These are phyloP conservation scores for Cercospora nicotianae DNA, from an alignment of 2,329 filamentous ascomycete species.

Conservation along the genomic window DNA sequence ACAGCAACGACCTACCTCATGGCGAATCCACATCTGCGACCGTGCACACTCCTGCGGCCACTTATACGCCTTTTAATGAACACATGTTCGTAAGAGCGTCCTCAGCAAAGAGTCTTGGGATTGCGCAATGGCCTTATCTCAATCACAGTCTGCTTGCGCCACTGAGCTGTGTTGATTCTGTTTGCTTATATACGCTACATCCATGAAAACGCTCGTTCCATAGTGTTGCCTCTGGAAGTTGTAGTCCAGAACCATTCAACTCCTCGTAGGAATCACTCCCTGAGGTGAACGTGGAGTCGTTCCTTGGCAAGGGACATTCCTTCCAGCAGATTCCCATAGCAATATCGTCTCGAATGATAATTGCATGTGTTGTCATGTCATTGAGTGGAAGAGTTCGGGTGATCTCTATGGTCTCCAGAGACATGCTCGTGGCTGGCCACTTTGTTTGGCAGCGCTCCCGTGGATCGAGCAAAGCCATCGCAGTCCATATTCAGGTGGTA, in stretches of 20 bases:
- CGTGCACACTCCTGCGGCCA: neutral
- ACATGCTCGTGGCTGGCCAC: neutral
- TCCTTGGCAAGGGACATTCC: neutral
- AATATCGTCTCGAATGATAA: neutral
- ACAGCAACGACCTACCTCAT: neutral
- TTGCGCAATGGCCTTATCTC: neutral
- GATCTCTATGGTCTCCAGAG: neutral
- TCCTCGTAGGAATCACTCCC: neutral
- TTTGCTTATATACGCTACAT: neutral
- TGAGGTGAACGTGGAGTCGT: neutral
- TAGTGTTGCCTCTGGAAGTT: neutral
- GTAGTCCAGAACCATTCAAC: neutral
- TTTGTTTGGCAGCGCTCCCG: neutral
- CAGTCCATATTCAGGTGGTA: neutral
- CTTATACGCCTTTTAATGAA: neutral
- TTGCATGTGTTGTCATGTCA: neutral
- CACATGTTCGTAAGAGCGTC: neutral
- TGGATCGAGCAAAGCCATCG: neutral
- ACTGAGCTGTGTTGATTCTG: neutral
- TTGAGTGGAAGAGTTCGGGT: neutral
- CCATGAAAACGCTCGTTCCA: neutral
- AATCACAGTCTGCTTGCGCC: neutral
- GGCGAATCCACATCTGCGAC: neutral
- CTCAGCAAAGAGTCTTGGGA: neutral
- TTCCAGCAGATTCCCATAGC: neutral